Evolutionary conservation across 202 grass and related monocot genomes (phyloP).

Genomic region (Schoenoplectus triqueter): DNA sequence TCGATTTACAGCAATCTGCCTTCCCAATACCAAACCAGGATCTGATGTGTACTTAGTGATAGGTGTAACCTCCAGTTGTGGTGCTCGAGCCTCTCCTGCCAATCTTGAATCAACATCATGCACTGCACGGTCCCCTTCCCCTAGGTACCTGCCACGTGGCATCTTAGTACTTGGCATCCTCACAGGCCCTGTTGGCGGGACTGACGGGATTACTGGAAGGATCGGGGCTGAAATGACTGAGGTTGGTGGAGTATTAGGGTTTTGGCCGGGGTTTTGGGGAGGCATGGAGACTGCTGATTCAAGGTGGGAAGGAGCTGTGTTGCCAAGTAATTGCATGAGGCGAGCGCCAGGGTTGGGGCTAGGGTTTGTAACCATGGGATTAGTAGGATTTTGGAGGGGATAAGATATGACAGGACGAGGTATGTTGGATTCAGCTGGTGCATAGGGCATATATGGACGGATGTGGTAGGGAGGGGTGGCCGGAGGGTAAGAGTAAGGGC

Average conservation of each 20-base stretch:
- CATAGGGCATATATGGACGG: conserved; percentile 54
- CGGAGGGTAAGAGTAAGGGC: conserved; percentile 71
- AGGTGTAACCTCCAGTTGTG: conserved; percentile 83
- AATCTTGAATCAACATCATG: conserved; percentile 78
- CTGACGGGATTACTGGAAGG: conserved; percentile 47
- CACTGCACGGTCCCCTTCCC: conserved; percentile 51
- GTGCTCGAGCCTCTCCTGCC: conserved; percentile 63
- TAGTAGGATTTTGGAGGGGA: conserved; percentile 48
- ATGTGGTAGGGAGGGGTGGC: conserved; percentile 60
- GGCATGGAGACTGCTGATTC: conserved; percentile 63
- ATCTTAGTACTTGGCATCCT: conserved; percentile 79
- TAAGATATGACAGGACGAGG: conserved; percentile 45
- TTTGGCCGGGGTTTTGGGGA: conserved; percentile 28
- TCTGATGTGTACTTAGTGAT: conserved; percentile 94
- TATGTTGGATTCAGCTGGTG: conserved; percentile 38
- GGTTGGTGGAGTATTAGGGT: background rate
- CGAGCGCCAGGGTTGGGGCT: conserved; percentile 52
- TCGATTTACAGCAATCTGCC: conserved; percentile 85
- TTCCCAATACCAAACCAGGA: conserved; percentile 72
- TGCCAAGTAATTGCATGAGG: conserved; percentile 80
- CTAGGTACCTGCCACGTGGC: conserved; percentile 68
- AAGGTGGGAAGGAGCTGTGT: conserved; percentile 46
- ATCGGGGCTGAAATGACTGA: conserved; percentile 32
- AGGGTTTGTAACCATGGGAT: conserved; percentile 42
- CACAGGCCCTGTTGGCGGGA: conserved; percentile 55